Conservation (phyloP, 2,329 filamentous ascomycete genomes). For the Ophiostoma montium region DNA sequence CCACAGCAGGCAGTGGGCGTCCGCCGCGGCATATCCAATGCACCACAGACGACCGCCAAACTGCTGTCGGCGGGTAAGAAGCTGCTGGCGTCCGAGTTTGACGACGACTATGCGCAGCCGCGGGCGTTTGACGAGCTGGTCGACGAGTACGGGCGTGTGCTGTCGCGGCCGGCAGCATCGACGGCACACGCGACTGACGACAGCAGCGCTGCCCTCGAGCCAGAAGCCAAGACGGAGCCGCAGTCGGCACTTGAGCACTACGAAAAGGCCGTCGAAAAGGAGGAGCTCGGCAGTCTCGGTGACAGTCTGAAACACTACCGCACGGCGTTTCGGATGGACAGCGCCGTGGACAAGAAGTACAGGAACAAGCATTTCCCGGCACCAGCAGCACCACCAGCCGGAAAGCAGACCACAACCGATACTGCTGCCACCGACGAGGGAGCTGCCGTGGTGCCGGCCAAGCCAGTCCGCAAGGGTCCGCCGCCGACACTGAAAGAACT, state of each 20-base stretch:
- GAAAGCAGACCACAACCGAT: conserved; percentile 9
- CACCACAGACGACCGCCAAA: conserved; percentile 9
- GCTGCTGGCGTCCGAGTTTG: conserved; percentile 19
- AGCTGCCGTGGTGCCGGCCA: conserved; percentile 33
- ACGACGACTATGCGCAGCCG: conserved; percentile 22
- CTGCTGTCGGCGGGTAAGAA: conserved; percentile 14
- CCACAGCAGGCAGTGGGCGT: neutral
- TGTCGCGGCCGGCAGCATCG: neutral
- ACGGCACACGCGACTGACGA: neutral
- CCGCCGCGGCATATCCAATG: neutral
- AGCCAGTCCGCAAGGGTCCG: conserved; percentile 41
- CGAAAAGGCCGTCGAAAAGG: conserved; percentile 79
- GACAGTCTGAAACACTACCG: conserved; percentile 83
- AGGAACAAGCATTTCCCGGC: conserved; percentile 81
- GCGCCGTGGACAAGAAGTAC: conserved; percentile 71
- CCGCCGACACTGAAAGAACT: conserved; percentile 50
- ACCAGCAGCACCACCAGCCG: conserved; percentile 29
- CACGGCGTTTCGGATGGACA: conserved; percentile 82
- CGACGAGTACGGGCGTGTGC: conserved; percentile 7
- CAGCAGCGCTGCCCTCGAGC: conserved; percentile 30
- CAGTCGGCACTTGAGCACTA: conserved; percentile 81
- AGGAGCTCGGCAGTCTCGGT: conserved; percentile 69
- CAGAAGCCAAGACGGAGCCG: conserved; percentile 36
- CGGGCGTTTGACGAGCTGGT: conserved; percentile 23
- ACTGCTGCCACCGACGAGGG: conserved; percentile 9